A percentile compares a stretch with the other conserved stretches of the same genome.
These are phyloP conservation scores for Chamaenerion angustifolium DNA, from an alignment of 345 rosid genomes.

Conservation along the genomic window DNA sequence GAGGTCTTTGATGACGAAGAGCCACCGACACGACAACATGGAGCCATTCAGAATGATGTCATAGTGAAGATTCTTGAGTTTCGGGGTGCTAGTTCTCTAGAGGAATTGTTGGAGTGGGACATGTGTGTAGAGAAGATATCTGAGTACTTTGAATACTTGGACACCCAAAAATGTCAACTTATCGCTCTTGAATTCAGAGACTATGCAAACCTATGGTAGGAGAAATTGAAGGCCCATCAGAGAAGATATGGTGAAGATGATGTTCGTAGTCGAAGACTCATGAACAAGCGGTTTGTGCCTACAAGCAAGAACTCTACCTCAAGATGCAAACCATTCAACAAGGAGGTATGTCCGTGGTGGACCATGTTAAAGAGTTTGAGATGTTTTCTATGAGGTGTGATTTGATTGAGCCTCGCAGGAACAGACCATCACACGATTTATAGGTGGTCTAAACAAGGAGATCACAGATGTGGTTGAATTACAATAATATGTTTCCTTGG, in stretches of 20 bases:
- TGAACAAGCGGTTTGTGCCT: neutral
- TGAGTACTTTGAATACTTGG: too few relatives aligned
- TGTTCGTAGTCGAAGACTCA: neutral
- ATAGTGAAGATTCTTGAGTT: too few relatives aligned
- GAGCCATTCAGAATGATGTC: too few relatives aligned
- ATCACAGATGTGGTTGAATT: neutral
- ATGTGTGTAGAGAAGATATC: too few relatives aligned
- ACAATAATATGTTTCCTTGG: neutral
- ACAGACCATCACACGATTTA: neutral
- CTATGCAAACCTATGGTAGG: neutral
- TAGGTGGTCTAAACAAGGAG: slow-evolving; percentile 1
- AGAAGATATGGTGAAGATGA: neutral
- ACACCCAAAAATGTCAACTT: too few relatives aligned
- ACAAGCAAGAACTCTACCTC: neutral
- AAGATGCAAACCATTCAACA: neutral
- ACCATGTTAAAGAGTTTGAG: neutral
- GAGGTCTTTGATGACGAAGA: too few relatives aligned
- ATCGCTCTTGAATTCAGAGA: too few relatives aligned
- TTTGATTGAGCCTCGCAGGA: neutral
- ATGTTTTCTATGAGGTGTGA: neutral
- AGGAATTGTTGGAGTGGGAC: too few relatives aligned
- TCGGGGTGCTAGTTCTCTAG: too few relatives aligned
- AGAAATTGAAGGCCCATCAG: neutral
- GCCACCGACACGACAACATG: too few relatives aligned
- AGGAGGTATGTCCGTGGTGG: neutral